These are phyloP conservation scores for Metschnikowia picachoensis DNA, from an alignment of 805 yeast species.

Conservation along the genomic window DNA sequence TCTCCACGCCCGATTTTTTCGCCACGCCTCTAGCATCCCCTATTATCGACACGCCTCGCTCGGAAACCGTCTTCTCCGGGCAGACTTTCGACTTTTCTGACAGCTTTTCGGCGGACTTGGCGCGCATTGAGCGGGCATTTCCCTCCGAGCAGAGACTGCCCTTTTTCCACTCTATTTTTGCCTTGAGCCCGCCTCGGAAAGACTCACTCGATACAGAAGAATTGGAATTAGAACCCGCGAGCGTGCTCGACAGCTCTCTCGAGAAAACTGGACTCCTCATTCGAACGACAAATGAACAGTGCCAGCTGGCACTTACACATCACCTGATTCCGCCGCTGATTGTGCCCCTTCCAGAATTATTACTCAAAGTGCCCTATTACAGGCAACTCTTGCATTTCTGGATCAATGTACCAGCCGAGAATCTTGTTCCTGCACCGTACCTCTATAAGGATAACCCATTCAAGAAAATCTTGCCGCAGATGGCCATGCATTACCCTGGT, in stretches of 20 bases:
- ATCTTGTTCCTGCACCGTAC: conserved; percentile 64
- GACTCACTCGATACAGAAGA: neutral
- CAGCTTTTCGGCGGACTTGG: conserved; percentile 9
- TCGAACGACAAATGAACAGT: neutral
- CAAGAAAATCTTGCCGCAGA: conserved; percentile 56
- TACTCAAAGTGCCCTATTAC: conserved; percentile 56
- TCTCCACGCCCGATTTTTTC: conserved; percentile 1
- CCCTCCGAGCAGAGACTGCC: conserved; percentile 8
- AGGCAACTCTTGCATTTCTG: conserved; percentile 61
- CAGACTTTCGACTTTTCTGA: conserved; percentile 1
- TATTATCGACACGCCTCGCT: conserved; percentile 1
- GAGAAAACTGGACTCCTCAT: neutral
- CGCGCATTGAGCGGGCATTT: conserved; percentile 11
- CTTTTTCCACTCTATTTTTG: neutral
- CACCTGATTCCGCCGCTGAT: conserved; percentile 31
- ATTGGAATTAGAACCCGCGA: neutral
- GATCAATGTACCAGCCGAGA: conserved; percentile 54
- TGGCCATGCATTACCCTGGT: conserved; percentile 60
- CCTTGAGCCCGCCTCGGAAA: neutral
- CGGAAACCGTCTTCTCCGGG: neutral
- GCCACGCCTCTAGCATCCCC: neutral
- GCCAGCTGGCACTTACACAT: neutral
- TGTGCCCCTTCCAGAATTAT: conserved; percentile 52
- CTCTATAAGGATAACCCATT: conserved; percentile 63
- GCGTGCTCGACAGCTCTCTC: neutral